These are phyloP conservation scores for Helminthosporium solani DNA, from an alignment of 2,329 filamentous ascomycete genomes.

Conservation along the genomic window DNA sequence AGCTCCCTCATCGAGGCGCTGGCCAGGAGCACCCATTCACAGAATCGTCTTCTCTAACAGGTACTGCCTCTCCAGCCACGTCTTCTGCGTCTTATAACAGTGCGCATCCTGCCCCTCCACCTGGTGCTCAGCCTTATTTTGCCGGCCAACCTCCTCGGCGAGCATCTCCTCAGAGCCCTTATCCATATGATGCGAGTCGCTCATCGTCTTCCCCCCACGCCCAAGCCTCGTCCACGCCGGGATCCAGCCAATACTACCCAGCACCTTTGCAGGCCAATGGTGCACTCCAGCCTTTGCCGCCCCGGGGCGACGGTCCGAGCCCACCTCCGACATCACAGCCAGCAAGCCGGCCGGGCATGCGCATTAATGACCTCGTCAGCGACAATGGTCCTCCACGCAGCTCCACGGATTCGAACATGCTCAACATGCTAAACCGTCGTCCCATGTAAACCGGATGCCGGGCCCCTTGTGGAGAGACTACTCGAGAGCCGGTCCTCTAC, in stretches of 20 bases:
- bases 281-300: constrained; percentile 36
- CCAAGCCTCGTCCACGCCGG: constrained; percentile 41
- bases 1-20: constrained; percentile 40
- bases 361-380: constrained; percentile 45
- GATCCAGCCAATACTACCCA: constrained; percentile 33
- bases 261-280: constrained; percentile 32
- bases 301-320: constrained; percentile 43
- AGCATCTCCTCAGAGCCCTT: constrained; percentile 45
- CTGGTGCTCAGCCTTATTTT: constrained; percentile 44
- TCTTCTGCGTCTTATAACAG: constrained; percentile 44
- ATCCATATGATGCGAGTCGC: constrained; percentile 45
- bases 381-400: constrained; percentile 41
- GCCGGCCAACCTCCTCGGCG: constrained; percentile 41
- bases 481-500: constrained; percentile 35
- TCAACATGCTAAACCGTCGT: constrained; percentile 45
- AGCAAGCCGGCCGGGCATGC: constrained; percentile 42
- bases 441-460: constrained; percentile 30
- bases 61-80: constrained; percentile 48
- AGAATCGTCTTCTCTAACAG: constrained; percentile 48
- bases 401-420: constrained; percentile 47
- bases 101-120: constrained; percentile 35
- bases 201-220: constrained; percentile 47
- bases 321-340: constrained; percentile 36
- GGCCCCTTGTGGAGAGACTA: constrained; percentile 7
- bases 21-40: constrained; percentile 44